A percentile compares a stretch with the other conserved stretches of the same genome.
Conservation (phyloP, 352 stramenopile species). For the Phytophthora cactorum region DNA sequence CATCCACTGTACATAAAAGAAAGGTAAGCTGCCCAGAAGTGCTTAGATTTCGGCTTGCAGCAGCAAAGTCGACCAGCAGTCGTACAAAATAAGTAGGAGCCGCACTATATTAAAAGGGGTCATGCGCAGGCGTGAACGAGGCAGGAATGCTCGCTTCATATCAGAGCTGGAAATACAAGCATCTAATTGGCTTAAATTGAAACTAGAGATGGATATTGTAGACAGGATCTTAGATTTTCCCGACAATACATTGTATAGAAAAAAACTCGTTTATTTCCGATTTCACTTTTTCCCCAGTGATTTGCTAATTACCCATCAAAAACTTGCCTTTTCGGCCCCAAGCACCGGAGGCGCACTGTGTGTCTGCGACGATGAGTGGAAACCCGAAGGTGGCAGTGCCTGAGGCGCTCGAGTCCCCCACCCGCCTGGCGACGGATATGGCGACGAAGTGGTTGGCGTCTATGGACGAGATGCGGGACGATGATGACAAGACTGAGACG, state of each 20-base stretch:
- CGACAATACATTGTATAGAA: background rate
- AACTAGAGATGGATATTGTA: no score
- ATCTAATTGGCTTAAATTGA: no score
- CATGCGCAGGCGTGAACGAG: no score
- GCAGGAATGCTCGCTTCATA: no score
- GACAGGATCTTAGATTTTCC: no score
- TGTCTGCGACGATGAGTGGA: conserved; percentile 13
- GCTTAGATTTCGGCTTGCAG: no score
- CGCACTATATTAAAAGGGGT: no score
- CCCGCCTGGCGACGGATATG: conserved; percentile 32
- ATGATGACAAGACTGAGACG: conserved; percentile 13
- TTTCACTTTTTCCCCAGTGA: background rate
- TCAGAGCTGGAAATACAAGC: no score
- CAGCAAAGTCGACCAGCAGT: no score
- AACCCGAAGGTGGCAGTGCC: conserved; percentile 4
- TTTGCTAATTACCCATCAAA: conserved; percentile 26
- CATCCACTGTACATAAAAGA: no score
- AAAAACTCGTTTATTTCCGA: background rate
- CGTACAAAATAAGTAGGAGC: no score
- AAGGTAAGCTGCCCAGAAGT: no score
- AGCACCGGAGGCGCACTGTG: conserved; percentile 15
- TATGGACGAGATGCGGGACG: conserved; percentile 34
- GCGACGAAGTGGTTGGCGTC: conserved; percentile 32
- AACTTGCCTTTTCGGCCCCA: conserved; percentile 19
- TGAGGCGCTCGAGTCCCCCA: conserved; percentile 30